Evolutionary conservation across 2,329 filamentous ascomycete genomes (phyloP), one percentile per base, ranked within the genome.

Genomic region (Talaromyces sp.): DNA sequence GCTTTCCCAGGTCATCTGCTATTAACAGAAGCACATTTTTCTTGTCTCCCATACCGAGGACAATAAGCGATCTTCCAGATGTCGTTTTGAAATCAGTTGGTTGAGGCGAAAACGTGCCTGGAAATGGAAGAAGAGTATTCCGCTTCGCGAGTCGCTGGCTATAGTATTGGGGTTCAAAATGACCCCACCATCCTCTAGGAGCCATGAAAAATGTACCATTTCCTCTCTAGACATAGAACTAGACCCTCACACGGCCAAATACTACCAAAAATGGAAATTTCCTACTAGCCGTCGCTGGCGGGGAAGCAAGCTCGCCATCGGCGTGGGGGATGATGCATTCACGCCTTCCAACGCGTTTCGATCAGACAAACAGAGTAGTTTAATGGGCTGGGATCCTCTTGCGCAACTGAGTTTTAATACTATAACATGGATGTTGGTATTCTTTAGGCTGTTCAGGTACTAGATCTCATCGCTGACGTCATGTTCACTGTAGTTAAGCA

Each of bases 1-100:
- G 63, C 26, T 69, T 69, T 5, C 78, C 78, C 10, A 80, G 69
- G 59, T 80, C 78, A 64, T 80, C 77, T 10, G 78, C 78, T 31
- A 80, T 67, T 26, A 80, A 58, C 4, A 78, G 68, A 2, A 80
- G 68, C 58, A 75, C 70, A 57, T 78, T 77, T 19, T 58, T 61
- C 50, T 53, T 57, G 35, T 50, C 41, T 19, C 4, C 43, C 43
- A 46, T 46, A 3, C 10, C 13, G 43, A 46, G 4, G 4, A 46
- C 14, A 7, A n/a, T 6, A 5, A 38, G 14, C 5, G 17, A n/a
- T n/a, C n/a, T n/a, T n/a, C n/a, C n/a, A n/a, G 14, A 2, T 14
- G 13, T 38, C 6, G 35, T n/a, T 38, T 38, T 17, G 6, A 8
- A 38, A n/a, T 8, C 2, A 38, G 17, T 38, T 38, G 6, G 8